A percentile compares a stretch with the other conserved stretches of the same genome.
Evolutionary conservation across 805 yeast genomes (phyloP).

Genomic region (Candida sonorensis): DNA sequence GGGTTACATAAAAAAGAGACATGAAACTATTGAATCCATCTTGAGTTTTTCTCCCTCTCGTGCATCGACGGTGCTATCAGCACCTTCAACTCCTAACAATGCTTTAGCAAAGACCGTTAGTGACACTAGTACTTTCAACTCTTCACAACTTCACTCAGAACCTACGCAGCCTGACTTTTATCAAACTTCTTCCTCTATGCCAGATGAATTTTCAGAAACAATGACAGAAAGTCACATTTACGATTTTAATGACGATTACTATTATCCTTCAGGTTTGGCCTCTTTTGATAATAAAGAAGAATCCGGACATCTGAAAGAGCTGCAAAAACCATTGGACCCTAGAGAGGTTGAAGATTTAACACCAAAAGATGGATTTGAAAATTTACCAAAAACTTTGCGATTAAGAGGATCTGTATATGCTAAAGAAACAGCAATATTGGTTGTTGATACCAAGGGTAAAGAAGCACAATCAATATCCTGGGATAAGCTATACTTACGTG

Average conservation of each 20-base stretch:
- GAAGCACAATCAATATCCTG: conserved; percentile 73
- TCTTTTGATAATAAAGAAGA: neutral
- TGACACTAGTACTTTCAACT: conserved; percentile 10
- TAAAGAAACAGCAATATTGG: conserved; percentile 64
- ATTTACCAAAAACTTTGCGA: conserved; percentile 64
- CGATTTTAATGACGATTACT: conserved; percentile 10
- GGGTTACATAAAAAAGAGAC: conserved; percentile 60
- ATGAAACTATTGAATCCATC: conserved; percentile 27
- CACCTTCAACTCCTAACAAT: conserved; percentile 5
- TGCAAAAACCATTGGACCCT: conserved; percentile 62
- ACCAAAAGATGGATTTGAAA: conserved; percentile 42
- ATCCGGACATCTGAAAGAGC: conserved; percentile 22
- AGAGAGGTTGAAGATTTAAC: conserved; percentile 35
- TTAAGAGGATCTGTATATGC: conserved; percentile 62
- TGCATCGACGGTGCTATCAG: conserved; percentile 5
- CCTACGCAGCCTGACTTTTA: conserved; percentile 7
- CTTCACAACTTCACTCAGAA: conserved; percentile 12
- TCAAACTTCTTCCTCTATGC: conserved; percentile 4
- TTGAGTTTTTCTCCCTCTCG: conserved; percentile 6
- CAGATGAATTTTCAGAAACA: conserved; percentile 10
- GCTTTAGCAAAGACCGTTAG: conserved; percentile 8
- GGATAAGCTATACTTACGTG: conserved; percentile 78
- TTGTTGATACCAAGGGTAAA: conserved; percentile 74
- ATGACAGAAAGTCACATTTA: conserved; percentile 6
- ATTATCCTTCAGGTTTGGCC: conserved; percentile 1